Base-by-base conservation (phyloP, 2,329 filamentous ascomycete genomes). In the Metarhizium guizhouense region DNA sequence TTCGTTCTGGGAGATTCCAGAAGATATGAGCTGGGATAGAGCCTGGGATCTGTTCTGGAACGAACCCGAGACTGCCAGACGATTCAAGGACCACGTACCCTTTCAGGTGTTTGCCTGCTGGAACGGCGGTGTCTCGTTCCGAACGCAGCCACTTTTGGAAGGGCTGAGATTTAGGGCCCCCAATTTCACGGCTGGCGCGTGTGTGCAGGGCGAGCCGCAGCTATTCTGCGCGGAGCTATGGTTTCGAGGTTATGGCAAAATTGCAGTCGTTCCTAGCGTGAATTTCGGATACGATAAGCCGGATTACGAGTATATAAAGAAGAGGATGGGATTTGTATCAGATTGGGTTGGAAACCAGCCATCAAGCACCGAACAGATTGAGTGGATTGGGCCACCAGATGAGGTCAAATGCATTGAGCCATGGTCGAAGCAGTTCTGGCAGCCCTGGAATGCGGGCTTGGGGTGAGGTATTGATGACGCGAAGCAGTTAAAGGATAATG, bases 81-180 rank as follows among this genome's bases (percentile, higher is more conserved):
- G 73, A 2, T 74, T 73, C 53, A 47, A 59, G 0, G 57, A 58
- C 0, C 64, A 68, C 20, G 64, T 67, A 20, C 80, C 82, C 0
- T 77, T 84, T 57, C 82, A 84, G 63, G 81, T 83, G 0, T 84
- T 81, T 56, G 65, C 80, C 0, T 85, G 82, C 65, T 84, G 82
- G 81, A 83, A 84, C 57, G 82, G 82, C 1, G 78, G 75, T 0
- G 72, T 72, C 0, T 74, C 72, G 0, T 75, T 84, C 53, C 68
- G 67, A 0, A 80, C 78, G 0, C 66, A 68, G 42, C 77, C 79
- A 0, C 62, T 84, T 7, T 67, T 68, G 0, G 66, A 68, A 0
- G 68, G 68, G 7, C 63, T 83, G 6, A 54, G 32, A 6, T 52
- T 51, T 10, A 54, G 56, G 16, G 52, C 50, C 10, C 32, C 57